Percentiles rank a stretch among this genome's conserved stretches.
These are phyloP conservation scores for Aspergillus oerlinghausenensis DNA, from an alignment of 2,329 filamentous ascomycete species.

Conservation along the genomic window DNA sequence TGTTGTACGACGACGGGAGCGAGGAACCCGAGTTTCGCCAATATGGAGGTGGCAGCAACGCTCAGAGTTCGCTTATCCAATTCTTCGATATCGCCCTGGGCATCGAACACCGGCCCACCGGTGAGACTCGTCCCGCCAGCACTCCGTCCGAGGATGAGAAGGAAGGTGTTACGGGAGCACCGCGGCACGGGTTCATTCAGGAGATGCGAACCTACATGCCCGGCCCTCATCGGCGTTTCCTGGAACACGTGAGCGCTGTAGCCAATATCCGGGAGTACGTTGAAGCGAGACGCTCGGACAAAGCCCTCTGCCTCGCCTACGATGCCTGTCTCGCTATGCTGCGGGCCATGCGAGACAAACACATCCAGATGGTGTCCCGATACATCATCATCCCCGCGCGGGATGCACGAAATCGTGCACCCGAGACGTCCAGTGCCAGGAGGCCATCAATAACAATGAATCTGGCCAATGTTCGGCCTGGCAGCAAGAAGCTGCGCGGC, in stretches of 20 bases:
- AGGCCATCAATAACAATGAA: conserved; percentile 45
- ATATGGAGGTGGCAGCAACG: conserved; percentile 91
- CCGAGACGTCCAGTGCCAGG: conserved; percentile 55
- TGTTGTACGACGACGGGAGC: conserved; percentile 79
- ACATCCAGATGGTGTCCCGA: conserved; percentile 91
- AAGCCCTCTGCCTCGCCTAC: conserved; percentile 71
- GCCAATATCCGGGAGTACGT: conserved; percentile 88
- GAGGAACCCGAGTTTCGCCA: conserved; percentile 68
- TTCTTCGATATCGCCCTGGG: conserved; percentile 94
- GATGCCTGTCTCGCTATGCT: conserved; percentile 85
- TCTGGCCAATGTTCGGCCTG: conserved; percentile 43
- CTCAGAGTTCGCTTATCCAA: conserved; percentile 93
- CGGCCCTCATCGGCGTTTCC: conserved; percentile 81
- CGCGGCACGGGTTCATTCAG: conserved; percentile 82
- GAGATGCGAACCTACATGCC: conserved; percentile 99
- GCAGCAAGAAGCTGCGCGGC: conserved; percentile 65
- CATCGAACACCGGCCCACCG: conserved; percentile 85
- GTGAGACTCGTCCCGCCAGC: conserved; percentile 53
- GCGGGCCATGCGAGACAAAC: conserved; percentile 77
- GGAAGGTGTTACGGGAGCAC: conserved; percentile 45
- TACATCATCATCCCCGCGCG: conserved; percentile 90
- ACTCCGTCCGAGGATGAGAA: conserved; percentile 29
- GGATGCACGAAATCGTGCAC: conserved; percentile 59
- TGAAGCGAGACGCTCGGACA: conserved; percentile 56
- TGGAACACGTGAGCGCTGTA: conserved; percentile 71